These are phyloP conservation scores for Lyophyllum semitale DNA, from an alignment of 768 basidiomycete genomes.

Conservation along the genomic window DNA sequence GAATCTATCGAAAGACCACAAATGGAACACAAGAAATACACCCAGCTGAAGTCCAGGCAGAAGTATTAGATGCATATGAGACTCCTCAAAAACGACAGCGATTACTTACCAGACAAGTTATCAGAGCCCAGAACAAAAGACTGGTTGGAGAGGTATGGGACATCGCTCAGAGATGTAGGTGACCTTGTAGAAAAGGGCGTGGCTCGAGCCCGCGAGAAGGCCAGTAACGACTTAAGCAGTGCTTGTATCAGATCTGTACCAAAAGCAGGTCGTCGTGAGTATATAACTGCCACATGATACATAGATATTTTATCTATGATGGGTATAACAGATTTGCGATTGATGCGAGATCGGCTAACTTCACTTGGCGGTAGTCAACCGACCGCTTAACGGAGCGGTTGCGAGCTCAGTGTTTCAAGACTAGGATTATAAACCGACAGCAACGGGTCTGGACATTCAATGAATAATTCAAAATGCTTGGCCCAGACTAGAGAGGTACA, in stretches of 20 bases:
- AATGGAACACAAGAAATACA: constrained; percentile 65
- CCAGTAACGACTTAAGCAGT: constrained; percentile 2
- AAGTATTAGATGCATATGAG: not conserved
- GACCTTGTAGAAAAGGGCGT: constrained; percentile 17
- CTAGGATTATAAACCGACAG: no score
- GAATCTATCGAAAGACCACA: constrained; percentile 83
- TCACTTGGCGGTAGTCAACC: not conserved
- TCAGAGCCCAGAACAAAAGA: constrained; percentile 63
- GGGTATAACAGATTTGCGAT: constrained; percentile 1
- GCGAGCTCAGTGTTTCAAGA: not conserved
- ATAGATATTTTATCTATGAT: not conserved
- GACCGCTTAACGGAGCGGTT: not conserved
- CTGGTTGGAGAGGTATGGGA: constrained; percentile 63
- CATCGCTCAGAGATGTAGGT: constrained; percentile 38
- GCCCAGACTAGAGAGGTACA: no score
- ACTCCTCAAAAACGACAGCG: not conserved
- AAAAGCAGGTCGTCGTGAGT: not conserved
- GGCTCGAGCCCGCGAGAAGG: constrained; percentile 26
- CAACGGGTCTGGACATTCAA: no score
- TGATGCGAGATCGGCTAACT: constrained; percentile 16
- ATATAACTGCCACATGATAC: constrained; percentile 16
- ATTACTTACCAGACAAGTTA: constrained; percentile 50
- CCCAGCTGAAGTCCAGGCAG: constrained; percentile 44
- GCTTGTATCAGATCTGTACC: constrained; percentile 6
- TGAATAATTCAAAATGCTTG: no score